These are phyloP conservation scores for Suillus spraguei DNA, from an alignment of 768 basidiomycete genomes.

Conservation along the genomic window DNA sequence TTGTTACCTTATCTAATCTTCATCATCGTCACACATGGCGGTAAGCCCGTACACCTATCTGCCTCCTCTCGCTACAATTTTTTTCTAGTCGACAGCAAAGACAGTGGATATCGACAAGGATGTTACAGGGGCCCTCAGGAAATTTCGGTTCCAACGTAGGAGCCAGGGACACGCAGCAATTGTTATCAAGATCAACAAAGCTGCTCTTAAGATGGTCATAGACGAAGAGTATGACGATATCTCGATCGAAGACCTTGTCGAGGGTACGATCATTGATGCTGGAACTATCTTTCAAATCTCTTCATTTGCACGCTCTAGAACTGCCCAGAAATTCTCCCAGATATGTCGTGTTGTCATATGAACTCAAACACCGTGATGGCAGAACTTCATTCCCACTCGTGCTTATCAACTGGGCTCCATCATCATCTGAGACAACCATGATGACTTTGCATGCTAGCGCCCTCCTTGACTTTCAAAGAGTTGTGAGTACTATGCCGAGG, in stretches of 20 bases:
- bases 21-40: conserved; percentile 5
- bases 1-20: neutral
- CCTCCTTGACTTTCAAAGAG: conserved; percentile 75
- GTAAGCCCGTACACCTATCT: neutral
- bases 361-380: conserved; percentile 78
- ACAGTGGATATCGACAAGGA: conserved; percentile 87
- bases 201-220: conserved; percentile 77
- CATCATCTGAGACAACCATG: conserved; percentile 72
- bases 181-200: conserved; percentile 90
- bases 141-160: conserved; percentile 76
- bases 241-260: conserved; percentile 81
- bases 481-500: conserved; percentile 47
- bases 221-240: conserved; percentile 79
- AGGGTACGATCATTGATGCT: conserved; percentile 53
- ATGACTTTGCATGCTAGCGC: conserved; percentile 85
- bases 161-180: conserved; percentile 73
- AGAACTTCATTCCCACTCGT: conserved; percentile 84
- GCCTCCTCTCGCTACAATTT: conserved; percentile 7
- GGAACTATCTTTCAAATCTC: conserved; percentile 8
- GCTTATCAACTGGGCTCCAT: conserved; percentile 88
- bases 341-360: conserved; percentile 84
- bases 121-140: conserved; percentile 78
- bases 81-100: conserved; percentile 11
- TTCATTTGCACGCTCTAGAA: conserved; percentile 46
- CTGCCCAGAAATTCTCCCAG: conserved; percentile 87